Conservation (phyloP, 257 asterid genomes). For the Solanum sparsipilum region DNA sequence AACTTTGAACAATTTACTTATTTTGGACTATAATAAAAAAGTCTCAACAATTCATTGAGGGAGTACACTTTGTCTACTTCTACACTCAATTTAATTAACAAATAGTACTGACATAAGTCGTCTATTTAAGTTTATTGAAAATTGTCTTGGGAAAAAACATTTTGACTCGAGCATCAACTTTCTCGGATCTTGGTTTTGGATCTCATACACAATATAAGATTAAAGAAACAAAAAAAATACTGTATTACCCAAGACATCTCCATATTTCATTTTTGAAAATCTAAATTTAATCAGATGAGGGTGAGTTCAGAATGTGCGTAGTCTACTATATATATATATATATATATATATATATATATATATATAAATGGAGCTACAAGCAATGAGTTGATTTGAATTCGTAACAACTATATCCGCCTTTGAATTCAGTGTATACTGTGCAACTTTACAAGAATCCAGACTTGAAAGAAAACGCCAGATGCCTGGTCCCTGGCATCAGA, state of each 20-base stretch:
- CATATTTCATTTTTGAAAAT: background rate
- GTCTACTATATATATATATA: background rate
- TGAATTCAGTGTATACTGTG: background rate
- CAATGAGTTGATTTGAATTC: background rate
- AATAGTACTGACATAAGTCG: background rate
- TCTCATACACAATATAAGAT: background rate
- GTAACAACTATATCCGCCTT: background rate
- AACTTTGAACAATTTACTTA: too few relatives aligned
- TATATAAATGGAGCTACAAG: background rate
- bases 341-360: background rate
- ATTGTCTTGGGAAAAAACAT: conserved; percentile 5
- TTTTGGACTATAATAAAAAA: too few relatives aligned
- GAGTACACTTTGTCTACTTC: background rate
- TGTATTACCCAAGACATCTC: background rate
- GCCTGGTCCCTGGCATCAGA: background rate
- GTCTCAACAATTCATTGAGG: background rate
- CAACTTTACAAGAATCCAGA: background rate
- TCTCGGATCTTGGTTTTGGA: conserved; percentile 4
- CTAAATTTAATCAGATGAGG: background rate
- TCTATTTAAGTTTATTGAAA: background rate
- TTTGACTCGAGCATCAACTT: background rate
- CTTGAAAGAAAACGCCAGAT: background rate
- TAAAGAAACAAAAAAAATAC: background rate
- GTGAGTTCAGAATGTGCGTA: background rate
- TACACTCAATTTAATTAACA: background rate